Base-by-base conservation (phyloP, 305 asterid genomes). In the Euphrasia arctica region DNA sequence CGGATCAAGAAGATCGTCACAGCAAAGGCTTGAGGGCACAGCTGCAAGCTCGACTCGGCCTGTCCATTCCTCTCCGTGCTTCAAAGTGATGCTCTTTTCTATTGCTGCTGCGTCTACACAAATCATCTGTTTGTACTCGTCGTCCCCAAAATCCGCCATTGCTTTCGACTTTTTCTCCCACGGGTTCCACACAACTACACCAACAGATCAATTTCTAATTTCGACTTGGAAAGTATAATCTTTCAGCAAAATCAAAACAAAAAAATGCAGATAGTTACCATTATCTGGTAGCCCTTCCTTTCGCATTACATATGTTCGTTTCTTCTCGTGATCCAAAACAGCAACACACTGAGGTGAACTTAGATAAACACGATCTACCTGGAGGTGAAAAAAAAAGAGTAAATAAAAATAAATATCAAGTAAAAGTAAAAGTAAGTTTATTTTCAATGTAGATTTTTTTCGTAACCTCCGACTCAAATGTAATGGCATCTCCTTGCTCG, bases 151-250 rank as follows among this genome's bases (percentile, higher is more conserved):
- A 81, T 89, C 97, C 1, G 77, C 68, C 96, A 92, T 89, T 57
- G 95, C 85, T 75, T 84, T 92, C 0, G 97, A 76, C 64, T 89
- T 92, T 81, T 87, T 92, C 54, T 87, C 97, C 98, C 98, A 93
- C 32, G 98, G 97, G 70, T 93, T 93, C 98, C 98, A 93, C 63
- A 93, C 97, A 65, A 73, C 98, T 93, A 57, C 28, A 56, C 0
- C 1, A 68, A 29, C 49, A 34, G 13, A 66, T 41, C 6, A 32
- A 32, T 32, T 32, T 32, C 36, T 32, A 32, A 32, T 32, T 32
- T 32, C 4, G 36, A 32, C 27, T 25, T 25, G 27, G 36, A 32
- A 32, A 39, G 11, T 32, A 32, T 10, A 63, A 51, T 45, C 10
- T 45, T 18, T 42, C 48, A 29, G 5, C 36, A 32, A 32, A 32